Base-by-base conservation (phyloP, 306 rosid species). In the Potentilla sterilis region DNA sequence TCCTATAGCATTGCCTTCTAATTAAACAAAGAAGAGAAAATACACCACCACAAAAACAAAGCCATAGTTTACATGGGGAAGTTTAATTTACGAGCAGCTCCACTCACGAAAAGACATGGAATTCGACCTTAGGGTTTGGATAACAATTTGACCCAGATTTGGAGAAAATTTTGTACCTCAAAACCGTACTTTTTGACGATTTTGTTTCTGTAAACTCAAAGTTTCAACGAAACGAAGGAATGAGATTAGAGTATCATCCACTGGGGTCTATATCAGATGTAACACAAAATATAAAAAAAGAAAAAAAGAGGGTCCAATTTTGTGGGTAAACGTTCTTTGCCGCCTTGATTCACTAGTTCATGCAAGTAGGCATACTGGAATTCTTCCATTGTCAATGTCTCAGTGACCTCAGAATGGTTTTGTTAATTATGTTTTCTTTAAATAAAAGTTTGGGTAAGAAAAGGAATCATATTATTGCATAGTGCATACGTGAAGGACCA, bases 271-370 rank as follows among this genome's bases (percentile, higher is more conserved):
- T 7, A 52, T 19, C 28, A 28, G 28, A 28, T 28, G 28, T 28
- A 28, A 28, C 28, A 28, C 28, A 28, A 28, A 28, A 28, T 28
- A 28, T 28, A 0, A 28, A 28, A 28, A 6, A 51, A 16, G 1
- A 16, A 18, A 51, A 49, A 51, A 37, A 19, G 1, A 1, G 11
- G 9, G 54, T 41, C 32, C 57, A 35, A 42, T 16, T 22, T 72
- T 24, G 16, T 28, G n/a, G 42, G 34, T 57, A 52, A 52, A 35
- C 48, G 65, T 18, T 38, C 64, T 35, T 19, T 62, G 75, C 64
- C 75, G 75, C 75, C 42, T 35, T 54, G n/a, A 44, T 72, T 52
- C 28, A 51, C 69, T 65, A 16, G 47, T 62, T 62, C 19, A 12
- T 46, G 58, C 61, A 65, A 34, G 67, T 34, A 32, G 67, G 43